Evolutionary conservation across 2,329 filamentous ascomycete species (phyloP).

Genomic region (Pseudogymnoascus sp.): DNA sequence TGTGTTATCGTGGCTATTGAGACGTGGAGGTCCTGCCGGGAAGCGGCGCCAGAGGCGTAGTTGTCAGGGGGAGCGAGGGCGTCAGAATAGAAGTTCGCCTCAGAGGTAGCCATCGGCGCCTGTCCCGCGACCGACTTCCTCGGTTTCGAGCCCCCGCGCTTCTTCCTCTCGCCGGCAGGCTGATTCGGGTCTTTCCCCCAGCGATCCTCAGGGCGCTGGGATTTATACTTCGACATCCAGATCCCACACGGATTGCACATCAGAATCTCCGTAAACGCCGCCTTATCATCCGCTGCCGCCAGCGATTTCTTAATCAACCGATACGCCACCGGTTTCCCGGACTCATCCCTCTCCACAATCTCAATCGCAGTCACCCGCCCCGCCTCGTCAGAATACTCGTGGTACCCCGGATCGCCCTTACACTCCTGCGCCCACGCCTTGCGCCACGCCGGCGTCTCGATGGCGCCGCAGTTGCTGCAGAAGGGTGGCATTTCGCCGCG

Average conservation of each 20-base stretch:
- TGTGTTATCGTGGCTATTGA: not conserved
- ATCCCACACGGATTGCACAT: constrained; percentile 96
- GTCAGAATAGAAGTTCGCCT: constrained; percentile 48
- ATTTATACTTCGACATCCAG: constrained; percentile 84
- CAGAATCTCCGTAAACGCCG: constrained; percentile 61
- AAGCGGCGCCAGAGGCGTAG: constrained; percentile 9
- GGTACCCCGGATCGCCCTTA: constrained; percentile 60
- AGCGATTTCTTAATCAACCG: constrained; percentile 73
- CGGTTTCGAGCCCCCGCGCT: constrained; percentile 32
- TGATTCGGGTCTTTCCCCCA: constrained; percentile 52
- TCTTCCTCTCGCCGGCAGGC: constrained; percentile 38
- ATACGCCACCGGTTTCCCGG: constrained; percentile 58
- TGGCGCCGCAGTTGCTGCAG: constrained; percentile 88
- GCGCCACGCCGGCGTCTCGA: constrained; percentile 94
- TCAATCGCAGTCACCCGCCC: constrained; percentile 70
- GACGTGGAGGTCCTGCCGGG: not conserved
- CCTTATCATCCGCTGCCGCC: constrained; percentile 54
- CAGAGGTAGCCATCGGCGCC: constrained; percentile 37
- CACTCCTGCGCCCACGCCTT: constrained; percentile 80
- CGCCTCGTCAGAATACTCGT: constrained; percentile 66
- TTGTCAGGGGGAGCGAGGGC: constrained; percentile 41
- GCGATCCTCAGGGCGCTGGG: constrained; percentile 72
- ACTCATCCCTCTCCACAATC: constrained; percentile 53
- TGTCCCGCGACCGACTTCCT: constrained; percentile 16
- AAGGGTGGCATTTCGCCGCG: constrained; percentile 80